Conservation (phyloP, 176 grass and related monocot species). For the Calamus simplicifolius region DNA sequence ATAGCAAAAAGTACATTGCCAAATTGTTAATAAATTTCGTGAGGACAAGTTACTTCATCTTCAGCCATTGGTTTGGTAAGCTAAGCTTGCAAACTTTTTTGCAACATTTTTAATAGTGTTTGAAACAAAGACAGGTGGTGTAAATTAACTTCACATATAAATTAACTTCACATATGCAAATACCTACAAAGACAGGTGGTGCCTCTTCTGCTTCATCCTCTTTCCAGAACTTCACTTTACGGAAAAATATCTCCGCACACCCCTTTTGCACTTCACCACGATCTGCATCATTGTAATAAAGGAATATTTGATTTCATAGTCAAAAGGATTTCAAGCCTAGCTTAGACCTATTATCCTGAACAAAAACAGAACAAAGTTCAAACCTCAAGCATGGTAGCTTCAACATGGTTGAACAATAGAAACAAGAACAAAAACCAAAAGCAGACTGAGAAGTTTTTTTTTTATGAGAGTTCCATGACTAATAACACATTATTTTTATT, state of each 20-base stretch:
- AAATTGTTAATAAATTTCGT: no score
- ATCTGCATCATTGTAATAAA: constrained; percentile 39
- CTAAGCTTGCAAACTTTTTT: no score
- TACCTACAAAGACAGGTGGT: constrained; percentile 88
- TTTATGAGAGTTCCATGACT: no score
- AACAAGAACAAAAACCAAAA: no score
- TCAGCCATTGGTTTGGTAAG: no score
- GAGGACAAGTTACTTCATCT: no score
- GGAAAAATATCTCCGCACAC: constrained; percentile 99
- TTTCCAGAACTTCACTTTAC: constrained; percentile 99
- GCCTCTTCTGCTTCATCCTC: constrained; percentile 96
- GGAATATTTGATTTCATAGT: neutral
- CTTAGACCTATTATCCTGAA: constrained; percentile 1
- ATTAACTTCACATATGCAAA: constrained; percentile 6
- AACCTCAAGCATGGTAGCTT: no score
- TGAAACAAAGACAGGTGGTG: neutral
- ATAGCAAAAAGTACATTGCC: no score
- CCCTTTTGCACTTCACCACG: constrained; percentile 94
- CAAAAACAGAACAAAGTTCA: neutral
- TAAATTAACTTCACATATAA: constrained; percentile 1
- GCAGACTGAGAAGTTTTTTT: no score
- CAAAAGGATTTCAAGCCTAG: neutral
- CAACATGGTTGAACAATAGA: no score
- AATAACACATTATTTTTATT: no score
- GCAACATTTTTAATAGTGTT: neutral